A percentile compares a stretch with the other conserved stretches of the same genome.
These are phyloP conservation scores for Russula earlei DNA, from an alignment of 768 basidiomycete genomes.

Conservation along the genomic window DNA sequence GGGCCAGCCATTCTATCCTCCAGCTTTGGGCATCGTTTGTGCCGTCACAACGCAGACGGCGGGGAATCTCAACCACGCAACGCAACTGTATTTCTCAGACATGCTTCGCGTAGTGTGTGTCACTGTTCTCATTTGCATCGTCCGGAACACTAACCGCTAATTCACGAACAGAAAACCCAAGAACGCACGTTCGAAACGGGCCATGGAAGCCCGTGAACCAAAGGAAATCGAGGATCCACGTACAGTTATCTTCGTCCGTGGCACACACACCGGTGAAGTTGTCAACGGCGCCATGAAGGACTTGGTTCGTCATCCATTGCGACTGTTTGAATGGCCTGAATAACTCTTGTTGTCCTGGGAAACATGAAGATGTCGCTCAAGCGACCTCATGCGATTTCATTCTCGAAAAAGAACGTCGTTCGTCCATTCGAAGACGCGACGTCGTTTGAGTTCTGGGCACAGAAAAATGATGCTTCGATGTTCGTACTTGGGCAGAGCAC, in stretches of 20 bases:
- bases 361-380: conserved; percentile 78
- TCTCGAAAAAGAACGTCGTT: conserved; percentile 87
- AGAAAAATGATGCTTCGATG: conserved; percentile 90
- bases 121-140: neutral
- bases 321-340: neutral
- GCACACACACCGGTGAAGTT: conserved; percentile 75
- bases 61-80: no score
- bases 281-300: conserved; percentile 81
- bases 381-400: conserved; percentile 81
- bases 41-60: no score
- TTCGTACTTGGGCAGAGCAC: conserved; percentile 86
- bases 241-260: conserved; percentile 83
- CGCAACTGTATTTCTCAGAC: no score
- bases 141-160: neutral
- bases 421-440: conserved; percentile 81
- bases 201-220: conserved; percentile 72
- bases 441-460: conserved; percentile 86
- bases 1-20: no score
- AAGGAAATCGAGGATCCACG: conserved; percentile 86
- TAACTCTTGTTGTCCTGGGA: neutral
- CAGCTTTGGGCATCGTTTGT: no score
- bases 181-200: conserved; percentile 93
- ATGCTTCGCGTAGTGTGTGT: conserved; percentile 19
- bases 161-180: conserved; percentile 65
- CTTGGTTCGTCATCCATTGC: conserved; percentile 46